A percentile compares a stretch with the other conserved stretches of the same genome.
Evolutionary conservation across 768 basidiomycete genomes (phyloP).

Genomic region (Suillus variegatus): DNA sequence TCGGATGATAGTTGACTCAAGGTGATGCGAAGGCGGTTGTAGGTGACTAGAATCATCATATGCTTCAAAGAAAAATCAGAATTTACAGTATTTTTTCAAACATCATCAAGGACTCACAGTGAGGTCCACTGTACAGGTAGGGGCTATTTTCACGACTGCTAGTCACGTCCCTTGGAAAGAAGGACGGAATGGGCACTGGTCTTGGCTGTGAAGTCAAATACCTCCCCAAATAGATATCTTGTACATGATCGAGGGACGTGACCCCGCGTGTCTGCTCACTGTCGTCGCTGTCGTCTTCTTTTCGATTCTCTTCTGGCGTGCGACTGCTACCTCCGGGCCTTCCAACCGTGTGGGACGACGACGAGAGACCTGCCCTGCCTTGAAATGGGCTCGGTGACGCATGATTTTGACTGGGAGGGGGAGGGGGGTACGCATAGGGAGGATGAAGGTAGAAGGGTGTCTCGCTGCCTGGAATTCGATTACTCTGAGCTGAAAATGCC

Average conservation of each 20-base stretch:
- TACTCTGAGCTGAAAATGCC: slow-evolving; percentile 29
- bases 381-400: slow-evolving; percentile 18
- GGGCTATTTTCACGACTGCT: not conserved
- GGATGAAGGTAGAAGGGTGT: slow-evolving; percentile 26
- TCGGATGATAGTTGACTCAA: slow-evolving; percentile 24
- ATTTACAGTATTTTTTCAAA: not conserved
- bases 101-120: not conserved
- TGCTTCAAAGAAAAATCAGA: slow-evolving; percentile 2
- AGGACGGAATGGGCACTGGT: slow-evolving; percentile 14
- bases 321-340: slow-evolving; percentile 13
- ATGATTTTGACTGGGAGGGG: slow-evolving; percentile 18
- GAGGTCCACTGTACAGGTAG: not conserved
- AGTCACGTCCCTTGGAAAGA: slow-evolving; percentile 9
- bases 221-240: slow-evolving; percentile 16
- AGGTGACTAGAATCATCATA: slow-evolving; percentile 19
- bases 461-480: slow-evolving; percentile 32
- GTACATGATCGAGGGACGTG: slow-evolving; percentile 20
- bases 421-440: slow-evolving; percentile 28
- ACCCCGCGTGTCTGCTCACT: slow-evolving; percentile 15
- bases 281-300: slow-evolving; percentile 20
- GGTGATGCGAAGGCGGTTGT: slow-evolving; percentile 16
- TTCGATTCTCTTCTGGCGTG: slow-evolving; percentile 9
- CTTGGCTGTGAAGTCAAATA: slow-evolving; percentile 16
- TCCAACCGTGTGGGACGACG: slow-evolving; percentile 26
- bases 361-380: slow-evolving; percentile 49